These are phyloP conservation scores for Diaporthe citri DNA, from an alignment of 2,329 filamentous ascomycete species.

Conservation along the genomic window DNA sequence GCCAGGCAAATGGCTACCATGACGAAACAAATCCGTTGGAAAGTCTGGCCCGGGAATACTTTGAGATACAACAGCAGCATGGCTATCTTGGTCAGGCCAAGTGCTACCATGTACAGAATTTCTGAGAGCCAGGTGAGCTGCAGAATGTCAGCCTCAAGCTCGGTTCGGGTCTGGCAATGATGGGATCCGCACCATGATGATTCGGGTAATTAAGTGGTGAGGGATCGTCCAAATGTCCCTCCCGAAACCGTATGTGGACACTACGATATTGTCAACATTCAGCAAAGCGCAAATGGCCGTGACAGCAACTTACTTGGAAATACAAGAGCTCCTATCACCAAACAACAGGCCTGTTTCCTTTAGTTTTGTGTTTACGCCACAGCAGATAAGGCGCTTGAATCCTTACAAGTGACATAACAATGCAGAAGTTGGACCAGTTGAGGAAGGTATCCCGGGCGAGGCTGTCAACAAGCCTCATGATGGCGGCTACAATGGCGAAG, in stretches of 20 bases:
- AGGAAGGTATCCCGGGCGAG: constrained; percentile 2
- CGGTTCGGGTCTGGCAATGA: not conserved
- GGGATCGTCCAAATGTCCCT: constrained; percentile 22
- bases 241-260: constrained; percentile 14
- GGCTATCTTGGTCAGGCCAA: not conserved
- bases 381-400: not conserved
- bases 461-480: constrained; percentile 15
- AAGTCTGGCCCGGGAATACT: constrained; percentile 4
- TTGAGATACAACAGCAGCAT: constrained; percentile 15
- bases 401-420: constrained; percentile 13
- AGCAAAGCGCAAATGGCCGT: not conserved
- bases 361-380: not conserved
- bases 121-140: constrained; percentile 24
- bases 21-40: not conserved
- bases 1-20: constrained; percentile 7
- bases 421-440: constrained; percentile 10
- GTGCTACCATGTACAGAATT: constrained; percentile 1
- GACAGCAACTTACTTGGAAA: not conserved
- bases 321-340: not conserved
- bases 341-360: not conserved
- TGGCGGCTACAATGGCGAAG: not conserved
- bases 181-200: constrained; percentile 2
- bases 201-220: not conserved
- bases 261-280: not conserved
- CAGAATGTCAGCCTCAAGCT: not conserved